Conservation (phyloP, 225 moss, liverwort and hornwort species). For the Marchantia paleacea region DNA sequence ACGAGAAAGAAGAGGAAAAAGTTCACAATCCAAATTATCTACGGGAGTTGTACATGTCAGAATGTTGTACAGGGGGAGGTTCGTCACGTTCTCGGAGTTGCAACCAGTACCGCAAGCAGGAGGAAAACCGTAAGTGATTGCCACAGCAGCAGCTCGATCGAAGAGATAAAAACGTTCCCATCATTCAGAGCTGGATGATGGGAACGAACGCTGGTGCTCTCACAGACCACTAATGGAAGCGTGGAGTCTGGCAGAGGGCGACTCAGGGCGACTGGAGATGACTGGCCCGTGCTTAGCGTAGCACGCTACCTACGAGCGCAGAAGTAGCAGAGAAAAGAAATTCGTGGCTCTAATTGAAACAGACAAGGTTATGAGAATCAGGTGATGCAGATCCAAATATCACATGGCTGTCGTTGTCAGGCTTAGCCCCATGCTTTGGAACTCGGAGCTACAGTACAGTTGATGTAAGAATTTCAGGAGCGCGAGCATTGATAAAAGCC, state of each 20-base stretch:
- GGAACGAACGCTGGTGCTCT: not conserved
- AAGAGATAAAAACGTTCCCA: too few relatives aligned
- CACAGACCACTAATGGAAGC: not conserved
- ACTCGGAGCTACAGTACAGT: not conserved
- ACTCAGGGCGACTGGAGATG: not conserved
- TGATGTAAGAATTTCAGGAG: not conserved
- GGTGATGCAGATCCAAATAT: not conserved
- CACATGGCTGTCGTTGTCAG: slow-evolving; percentile 16
- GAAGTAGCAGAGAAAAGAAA: not conserved
- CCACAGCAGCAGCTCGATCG: too few relatives aligned
- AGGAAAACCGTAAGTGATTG: too few relatives aligned
- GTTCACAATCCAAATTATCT: too few relatives aligned
- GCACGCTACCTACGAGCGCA: not conserved
- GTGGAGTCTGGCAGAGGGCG: not conserved
- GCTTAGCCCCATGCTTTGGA: slow-evolving; percentile 10
- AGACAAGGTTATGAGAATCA: not conserved
- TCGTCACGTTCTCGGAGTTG: too few relatives aligned
- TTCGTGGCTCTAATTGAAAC: slow-evolving; percentile 5
- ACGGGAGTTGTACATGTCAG: too few relatives aligned
- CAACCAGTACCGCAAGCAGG: too few relatives aligned
- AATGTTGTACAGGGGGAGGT: too few relatives aligned
- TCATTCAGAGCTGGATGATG: not conserved
- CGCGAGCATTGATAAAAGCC: not conserved
- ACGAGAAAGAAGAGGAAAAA: too few relatives aligned
- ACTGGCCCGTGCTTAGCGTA: not conserved